Evolutionary conservation across 495 filamentous ascomycete genomes (phyloP), one percentile per base, ranked within the genome.

Genomic region (Aspergillus cristatus): DNA sequence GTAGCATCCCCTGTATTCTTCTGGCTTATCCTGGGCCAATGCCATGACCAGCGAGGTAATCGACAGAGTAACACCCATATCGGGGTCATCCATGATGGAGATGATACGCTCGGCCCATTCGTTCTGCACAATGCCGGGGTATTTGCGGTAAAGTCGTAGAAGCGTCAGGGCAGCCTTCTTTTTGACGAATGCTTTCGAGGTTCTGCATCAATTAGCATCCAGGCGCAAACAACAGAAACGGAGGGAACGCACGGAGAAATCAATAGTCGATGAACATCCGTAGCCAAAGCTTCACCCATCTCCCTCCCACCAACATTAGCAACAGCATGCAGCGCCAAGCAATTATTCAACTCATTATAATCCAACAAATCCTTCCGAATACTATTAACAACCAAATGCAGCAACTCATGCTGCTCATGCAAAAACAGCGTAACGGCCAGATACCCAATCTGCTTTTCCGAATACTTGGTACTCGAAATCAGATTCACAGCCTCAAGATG

Each of bases 381-480:
- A 54, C 91, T 97, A 66, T 99, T 99, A 38, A 99, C 86, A 15
- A 97, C 93, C 42, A 99, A 62, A 58, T 96, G 93, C 34, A 99
- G 62, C 38, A 99, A 71, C 51, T 99, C 93, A 63, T 99, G 93
- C 46, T 94, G 73, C 58, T 99, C 93, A 62, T 99, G 91, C 16
- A 99, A 68, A 60, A 99, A 97, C 25, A 99, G 70, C 3, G 93
- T 99, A 51, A 99, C 91, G 6, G 91, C 93, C 45, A 99, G 70
- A 54, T 99, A 99, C 33, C 93, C 93, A 49, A 99, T 99, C 65
- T 99, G 93, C 67, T 99, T 99, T 59, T 99, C 93, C 4, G 91
- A 97, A 63, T 96, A 99, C 55, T 97, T 97, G 48, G 70, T 87
- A 15, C 88, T 89, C 4, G 90, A 95, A 39, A 99, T 90, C 41